Base-by-base conservation (phyloP, 495 filamentous ascomycete genomes). In the Aspergillus ellipticus region DNA sequence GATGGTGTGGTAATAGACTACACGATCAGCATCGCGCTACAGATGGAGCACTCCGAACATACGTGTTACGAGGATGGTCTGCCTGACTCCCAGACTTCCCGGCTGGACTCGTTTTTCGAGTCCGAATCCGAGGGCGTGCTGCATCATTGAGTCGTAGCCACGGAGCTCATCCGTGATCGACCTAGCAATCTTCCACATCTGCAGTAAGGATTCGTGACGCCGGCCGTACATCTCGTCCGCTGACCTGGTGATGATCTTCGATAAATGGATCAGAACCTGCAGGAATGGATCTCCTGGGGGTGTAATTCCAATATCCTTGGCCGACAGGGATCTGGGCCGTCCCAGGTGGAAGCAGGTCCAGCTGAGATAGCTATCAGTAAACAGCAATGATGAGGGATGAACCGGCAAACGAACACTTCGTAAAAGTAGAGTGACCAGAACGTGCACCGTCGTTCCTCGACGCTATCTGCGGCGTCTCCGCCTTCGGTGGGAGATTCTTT, bases 311-410 rank as follows among this genome's bases (percentile, higher is more conserved):
- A 74, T 63, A 29, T 76, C 74, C 29, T 65, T 68, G 15, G 67
- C 35, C 1, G 61, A 69, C 0, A 77, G 49, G 0, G 69, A 71
- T 28, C 67, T 70, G 2, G 74, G 71, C 26, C 74, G 73, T 0
- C 75, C 75, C 0, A 69, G 47, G 45, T 74, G 69, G 42, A 76
- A 76, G 46, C 71, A 74, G 33, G 73, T 71, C 74, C 74, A 76
- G 11, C 75, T 78, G 39, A 2, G 8, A 24, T 33, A 10, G 1
- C 9, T 15, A 39, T 65, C 48, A 62, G 56, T 15, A 7, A 19
- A 0, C 35, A n/a, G 39, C 45, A n/a, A 29, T 4, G n/a, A 46
- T 41, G 8, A 54, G 37, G 7, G 9, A 10, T 21, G 19, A 2
- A 24, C 20, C 11, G 17, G 1, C 3, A 16, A 28, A 9, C n/a